Percentiles rank a stretch among this genome's conserved stretches.
These are phyloP conservation scores for Arctium lappa DNA, from an alignment of 129 eudicot genomes.

Conservation along the genomic window DNA sequence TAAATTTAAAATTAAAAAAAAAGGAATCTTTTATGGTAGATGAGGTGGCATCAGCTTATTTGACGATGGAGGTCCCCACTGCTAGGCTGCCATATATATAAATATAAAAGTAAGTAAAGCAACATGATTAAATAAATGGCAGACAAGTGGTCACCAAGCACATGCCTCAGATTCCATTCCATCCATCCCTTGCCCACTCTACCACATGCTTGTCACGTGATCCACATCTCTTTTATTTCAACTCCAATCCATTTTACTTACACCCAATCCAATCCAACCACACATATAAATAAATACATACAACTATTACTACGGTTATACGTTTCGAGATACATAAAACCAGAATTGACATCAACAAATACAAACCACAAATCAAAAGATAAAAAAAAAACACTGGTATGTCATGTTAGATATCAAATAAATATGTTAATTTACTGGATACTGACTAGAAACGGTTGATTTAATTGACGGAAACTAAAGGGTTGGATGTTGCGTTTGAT, in stretches of 20 bases:
- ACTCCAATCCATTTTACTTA: slow-evolving; percentile 25
- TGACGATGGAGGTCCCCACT: slow-evolving; percentile 25
- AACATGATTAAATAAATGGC: slow-evolving; percentile 26
- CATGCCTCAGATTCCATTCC: slow-evolving; percentile 47
- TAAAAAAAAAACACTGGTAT: slow-evolving; percentile 24
- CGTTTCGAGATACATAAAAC: slow-evolving; percentile 1
- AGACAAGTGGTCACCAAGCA: slow-evolving; percentile 46
- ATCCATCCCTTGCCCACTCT: slow-evolving; percentile 28
- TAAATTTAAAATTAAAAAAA: too few species aligned
- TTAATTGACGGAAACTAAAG: slow-evolving; percentile 13
- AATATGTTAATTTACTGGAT: slow-evolving; percentile 13
- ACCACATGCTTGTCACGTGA: slow-evolving; percentile 57
- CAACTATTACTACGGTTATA: slow-evolving; percentile 2
- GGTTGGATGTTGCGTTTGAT: not conserved
- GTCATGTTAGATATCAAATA: slow-evolving; percentile 45
- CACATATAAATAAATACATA: slow-evolving; percentile 1
- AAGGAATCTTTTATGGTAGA: not conserved
- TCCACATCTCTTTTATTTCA: slow-evolving; percentile 33
- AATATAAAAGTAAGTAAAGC: slow-evolving; percentile 11
- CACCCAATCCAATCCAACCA: slow-evolving; percentile 33
- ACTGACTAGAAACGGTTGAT: slow-evolving; percentile 10
- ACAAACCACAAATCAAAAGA: slow-evolving; percentile 29
- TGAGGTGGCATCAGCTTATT: slow-evolving; percentile 13
- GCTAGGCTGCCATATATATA: slow-evolving; percentile 32
- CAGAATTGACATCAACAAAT: slow-evolving; percentile 15